Base-by-base conservation (phyloP, 768 basidiomycete species). In the Rhizopogon salebrosus region DNA sequence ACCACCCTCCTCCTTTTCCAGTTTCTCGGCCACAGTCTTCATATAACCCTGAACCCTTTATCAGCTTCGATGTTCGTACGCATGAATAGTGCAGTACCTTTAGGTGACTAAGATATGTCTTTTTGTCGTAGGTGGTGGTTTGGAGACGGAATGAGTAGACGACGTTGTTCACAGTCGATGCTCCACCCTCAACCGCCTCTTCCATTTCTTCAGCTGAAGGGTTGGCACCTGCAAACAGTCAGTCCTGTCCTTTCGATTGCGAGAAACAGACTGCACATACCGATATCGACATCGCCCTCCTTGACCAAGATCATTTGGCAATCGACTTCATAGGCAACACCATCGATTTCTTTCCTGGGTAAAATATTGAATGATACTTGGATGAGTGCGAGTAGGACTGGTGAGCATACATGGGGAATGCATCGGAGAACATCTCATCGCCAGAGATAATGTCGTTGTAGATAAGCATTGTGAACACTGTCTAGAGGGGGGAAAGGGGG, bases 401-500 rank as follows among this genome's bases (percentile, higher is more conserved):
- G 20, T 27, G 14, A 27, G 76, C 86, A 55, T 62, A 95, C 93
- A 87, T 16, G 18, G 85, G 84, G 78, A 87, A 98, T 59, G 93
- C 93, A 75, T 95, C 93, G 24, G 92, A 93, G 80, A 90, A 83
- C 80, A 98, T 88, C 77, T 98, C 95, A 65, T 95, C 92, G 41
- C 70, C 82, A 46, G 83, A 70, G 53, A 97, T n/a, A 54, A 89
- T 66, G 69, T 93, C 91, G 24, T 55, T 37, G 74, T 83, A 93
- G 62, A 93, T 72, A 70, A 91, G 68, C 92, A 93, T 91, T 72
- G 57, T 68, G 60, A 31, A 43, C 20, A 48, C 49, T 4, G 40
- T 20, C 40, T 24, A 36, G 43, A 55, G 38, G 40, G 34, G 50
- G 38, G 57, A 59, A 57, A 48, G 49, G 49, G 41, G 48, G 55